Percentiles rank a stretch among this genome's conserved stretches.
phyloP scores from a whole-genome alignment of 805 yeast species.

The Teunomyces pallodes region DNA sequence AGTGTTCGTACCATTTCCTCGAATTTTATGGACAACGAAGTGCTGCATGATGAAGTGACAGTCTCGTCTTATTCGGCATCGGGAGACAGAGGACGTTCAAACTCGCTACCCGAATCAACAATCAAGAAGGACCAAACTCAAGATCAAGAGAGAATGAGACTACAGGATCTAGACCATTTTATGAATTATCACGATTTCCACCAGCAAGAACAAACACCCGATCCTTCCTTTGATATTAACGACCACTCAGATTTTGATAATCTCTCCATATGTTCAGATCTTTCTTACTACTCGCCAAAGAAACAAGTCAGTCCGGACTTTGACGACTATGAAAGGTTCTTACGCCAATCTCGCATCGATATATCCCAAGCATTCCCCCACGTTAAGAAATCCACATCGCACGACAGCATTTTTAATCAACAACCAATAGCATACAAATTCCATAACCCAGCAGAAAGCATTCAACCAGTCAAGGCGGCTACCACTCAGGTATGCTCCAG shows the following conservation, averaged over 20 bases:
- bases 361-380: constrained; percentile 29
- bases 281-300: constrained; percentile 21
- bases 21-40: constrained; percentile 10
- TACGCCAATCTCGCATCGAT: constrained; percentile 33
- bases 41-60: background rate
- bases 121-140: background rate
- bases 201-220: background rate
- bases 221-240: constrained; percentile 12
- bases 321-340: constrained; percentile 29
- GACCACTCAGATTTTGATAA: constrained; percentile 15
- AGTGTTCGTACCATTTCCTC: constrained; percentile 1
- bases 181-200: constrained; percentile 15
- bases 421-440: constrained; percentile 20
- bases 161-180: constrained; percentile 21
- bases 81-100: constrained; percentile 13
- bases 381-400: constrained; percentile 23
- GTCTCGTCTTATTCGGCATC: constrained; percentile 6
- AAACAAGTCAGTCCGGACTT: constrained; percentile 12
- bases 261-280: constrained; percentile 20
- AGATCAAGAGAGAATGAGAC: constrained; percentile 10
- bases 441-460: constrained; percentile 36
- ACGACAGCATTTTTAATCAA: constrained; percentile 19
- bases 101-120: constrained; percentile 19
- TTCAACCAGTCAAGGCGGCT: constrained; percentile 13
- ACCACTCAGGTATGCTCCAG: background rate